Evolutionary conservation across 176 grass and related monocot genomes (phyloP).

Genomic region (Paspalum vaginatum): DNA sequence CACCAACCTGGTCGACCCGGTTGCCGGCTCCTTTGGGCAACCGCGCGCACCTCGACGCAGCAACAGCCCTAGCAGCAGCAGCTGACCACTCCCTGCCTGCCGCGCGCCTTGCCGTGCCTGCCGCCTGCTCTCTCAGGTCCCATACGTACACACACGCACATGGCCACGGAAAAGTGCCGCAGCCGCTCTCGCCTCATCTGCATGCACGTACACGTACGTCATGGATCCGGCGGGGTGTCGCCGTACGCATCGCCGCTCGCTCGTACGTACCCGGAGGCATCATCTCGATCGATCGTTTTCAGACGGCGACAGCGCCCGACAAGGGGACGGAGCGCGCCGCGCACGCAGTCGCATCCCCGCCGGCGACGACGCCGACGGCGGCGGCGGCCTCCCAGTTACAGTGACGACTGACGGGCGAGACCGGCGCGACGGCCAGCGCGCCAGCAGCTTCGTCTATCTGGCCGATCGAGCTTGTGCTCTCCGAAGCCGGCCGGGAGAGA

Average conservation of each 20-base stretch:
- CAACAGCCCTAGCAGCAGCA: neutral
- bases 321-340: neutral
- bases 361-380: no score
- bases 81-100: neutral
- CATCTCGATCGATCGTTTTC: neutral
- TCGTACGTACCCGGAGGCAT: neutral
- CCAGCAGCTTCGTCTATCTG: neutral
- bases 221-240: slow-evolving; percentile 3
- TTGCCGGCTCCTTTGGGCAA: slow-evolving; percentile 38
- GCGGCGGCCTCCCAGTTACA: slow-evolving; percentile 20
- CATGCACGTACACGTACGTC: neutral
- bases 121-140: neutral
- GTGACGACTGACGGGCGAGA: neutral
- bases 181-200: neutral
- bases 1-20: slow-evolving; percentile 41
- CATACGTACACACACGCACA: neutral
- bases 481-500: slow-evolving; percentile 5
- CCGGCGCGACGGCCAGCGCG: neutral
- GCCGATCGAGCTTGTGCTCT: neutral
- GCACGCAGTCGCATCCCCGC: neutral
- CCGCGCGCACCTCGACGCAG: neutral
- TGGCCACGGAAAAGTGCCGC: neutral
- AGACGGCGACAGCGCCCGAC: neutral
- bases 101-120: neutral
- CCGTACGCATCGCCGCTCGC: neutral